These are phyloP conservation scores for Phtheirospermum japonicum DNA, from an alignment of 257 asterid species.

Conservation along the genomic window DNA sequence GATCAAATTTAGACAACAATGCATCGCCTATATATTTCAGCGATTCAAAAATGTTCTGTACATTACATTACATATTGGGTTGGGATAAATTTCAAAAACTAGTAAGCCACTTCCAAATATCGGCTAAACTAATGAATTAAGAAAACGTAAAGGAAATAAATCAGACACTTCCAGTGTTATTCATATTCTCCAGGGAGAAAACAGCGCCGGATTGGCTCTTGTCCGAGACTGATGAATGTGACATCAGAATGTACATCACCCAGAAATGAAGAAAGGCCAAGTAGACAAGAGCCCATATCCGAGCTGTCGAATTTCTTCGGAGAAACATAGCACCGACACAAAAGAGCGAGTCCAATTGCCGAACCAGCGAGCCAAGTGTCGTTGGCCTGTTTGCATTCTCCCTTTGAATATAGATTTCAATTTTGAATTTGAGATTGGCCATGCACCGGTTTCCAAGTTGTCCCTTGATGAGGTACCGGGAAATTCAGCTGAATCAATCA, in stretches of 20 bases:
- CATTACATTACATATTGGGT: slow-evolving; percentile 8
- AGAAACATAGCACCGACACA: slow-evolving; percentile 67
- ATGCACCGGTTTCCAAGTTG: slow-evolving; percentile 49
- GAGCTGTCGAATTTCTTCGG: slow-evolving; percentile 68
- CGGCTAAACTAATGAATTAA: neutral
- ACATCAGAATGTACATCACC: slow-evolving; percentile 69
- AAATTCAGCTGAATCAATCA: slow-evolving; percentile 37
- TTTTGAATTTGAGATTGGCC: slow-evolving; percentile 49
- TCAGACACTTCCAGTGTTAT: slow-evolving; percentile 68
- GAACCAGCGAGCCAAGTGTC: slow-evolving; percentile 70
- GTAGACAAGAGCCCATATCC: slow-evolving; percentile 67
- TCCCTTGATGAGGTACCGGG: slow-evolving; percentile 53
- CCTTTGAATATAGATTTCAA: slow-evolving; percentile 52
- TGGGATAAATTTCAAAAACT: neutral
- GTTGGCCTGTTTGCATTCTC: slow-evolving; percentile 67
- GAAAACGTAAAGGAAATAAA: slow-evolving; percentile 7
- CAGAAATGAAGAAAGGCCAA: slow-evolving; percentile 79
- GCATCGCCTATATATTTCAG: neutral
- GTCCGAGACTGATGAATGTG: slow-evolving; percentile 60
- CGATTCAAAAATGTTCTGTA: neutral
- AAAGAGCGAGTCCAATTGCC: slow-evolving; percentile 73
- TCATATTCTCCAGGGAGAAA: slow-evolving; percentile 77
- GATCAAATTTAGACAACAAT: too few relatives aligned
- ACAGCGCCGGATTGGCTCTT: slow-evolving; percentile 56
- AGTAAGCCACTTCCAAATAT: slow-evolving; percentile 13